A percentile compares a stretch with the other conserved stretches of the same genome.
Evolutionary conservation across 352 stramenopile genomes (phyloP).

Genomic region (Globisporangium irregulare): DNA sequence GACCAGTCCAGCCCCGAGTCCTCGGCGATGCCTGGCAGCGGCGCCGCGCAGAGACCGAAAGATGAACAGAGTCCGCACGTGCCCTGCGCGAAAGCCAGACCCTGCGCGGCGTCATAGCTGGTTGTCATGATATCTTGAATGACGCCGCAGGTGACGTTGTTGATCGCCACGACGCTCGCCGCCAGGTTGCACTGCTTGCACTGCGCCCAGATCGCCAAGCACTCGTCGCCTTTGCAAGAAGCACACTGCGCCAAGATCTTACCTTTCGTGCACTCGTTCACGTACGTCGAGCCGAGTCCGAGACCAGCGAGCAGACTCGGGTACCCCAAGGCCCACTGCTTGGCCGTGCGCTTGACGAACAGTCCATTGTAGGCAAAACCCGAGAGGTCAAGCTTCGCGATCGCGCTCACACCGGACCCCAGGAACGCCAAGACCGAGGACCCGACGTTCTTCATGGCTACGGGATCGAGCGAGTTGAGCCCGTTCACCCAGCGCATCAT

Average conservation of each 20-base stretch:
- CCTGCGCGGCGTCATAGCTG: conserved; percentile 20
- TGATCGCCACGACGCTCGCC: conserved; percentile 24
- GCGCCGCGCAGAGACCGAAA: conserved; percentile 33
- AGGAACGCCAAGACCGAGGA: conserved; percentile 39
- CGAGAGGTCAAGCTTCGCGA: conserved; percentile 34
- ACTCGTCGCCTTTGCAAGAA: conserved; percentile 29
- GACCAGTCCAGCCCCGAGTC: conserved; percentile 35
- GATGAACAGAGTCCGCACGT: conserved; percentile 28
- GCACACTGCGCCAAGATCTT: conserved; percentile 24
- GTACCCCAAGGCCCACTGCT: conserved; percentile 50
- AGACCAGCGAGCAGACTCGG: conserved; percentile 50
- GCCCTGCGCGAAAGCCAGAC: conserved; percentile 16
- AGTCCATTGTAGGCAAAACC: conserved; percentile 58
- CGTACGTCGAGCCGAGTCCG: conserved; percentile 39
- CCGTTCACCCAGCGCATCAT: conserved; percentile 42
- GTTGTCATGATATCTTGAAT: conserved; percentile 29
- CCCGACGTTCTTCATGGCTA: conserved; percentile 40
- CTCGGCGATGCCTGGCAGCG: conserved; percentile 29
- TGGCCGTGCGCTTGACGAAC: conserved; percentile 45
- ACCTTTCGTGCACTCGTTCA: conserved; percentile 16
- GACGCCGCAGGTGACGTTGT: conserved; percentile 26
- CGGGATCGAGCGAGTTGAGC: conserved; percentile 53
- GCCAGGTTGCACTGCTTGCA: conserved; percentile 33
- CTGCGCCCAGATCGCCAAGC: conserved; percentile 24
- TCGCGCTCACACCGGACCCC: conserved; percentile 24